These are phyloP conservation scores for Lentinula lateritia DNA, from an alignment of 768 basidiomycete species.

Conservation along the genomic window DNA sequence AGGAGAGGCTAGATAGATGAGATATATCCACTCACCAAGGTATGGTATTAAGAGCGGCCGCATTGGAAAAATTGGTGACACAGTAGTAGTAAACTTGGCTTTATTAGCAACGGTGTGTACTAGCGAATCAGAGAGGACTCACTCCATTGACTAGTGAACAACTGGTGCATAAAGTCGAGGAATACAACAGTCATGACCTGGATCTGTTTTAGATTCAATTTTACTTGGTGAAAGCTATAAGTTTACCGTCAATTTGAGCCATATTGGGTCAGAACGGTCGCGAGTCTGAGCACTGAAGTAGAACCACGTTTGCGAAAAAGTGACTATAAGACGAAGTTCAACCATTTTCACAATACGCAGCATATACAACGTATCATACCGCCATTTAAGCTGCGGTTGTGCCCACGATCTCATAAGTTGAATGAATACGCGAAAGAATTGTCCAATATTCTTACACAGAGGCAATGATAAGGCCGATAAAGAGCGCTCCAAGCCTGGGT, in stretches of 20 bases:
- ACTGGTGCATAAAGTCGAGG: not conserved
- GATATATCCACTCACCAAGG: not conserved
- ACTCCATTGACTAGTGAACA: conserved; percentile 2
- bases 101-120: not conserved
- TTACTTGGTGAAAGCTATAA: not conserved
- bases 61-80: not conserved
- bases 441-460: not conserved
- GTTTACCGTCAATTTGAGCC: not conserved
- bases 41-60: not conserved
- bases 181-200: not conserved
- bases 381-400: not conserved
- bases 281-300: conserved; percentile 4
- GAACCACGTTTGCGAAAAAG: conserved; percentile 4
- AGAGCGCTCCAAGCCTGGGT: conserved; percentile 2
- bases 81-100: not conserved
- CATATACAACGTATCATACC: not conserved
- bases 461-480: conserved; percentile 4
- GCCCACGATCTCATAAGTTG: not conserved
- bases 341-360: no score
- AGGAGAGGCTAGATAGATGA: not conserved
- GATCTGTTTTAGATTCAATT: not conserved
- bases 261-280: not conserved
- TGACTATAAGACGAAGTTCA: not conserved
- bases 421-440: not conserved
- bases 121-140: not conserved